phyloP scores from a whole-genome alignment of 2,329 filamentous ascomycete species.

The Fonsecaea nubica region DNA sequence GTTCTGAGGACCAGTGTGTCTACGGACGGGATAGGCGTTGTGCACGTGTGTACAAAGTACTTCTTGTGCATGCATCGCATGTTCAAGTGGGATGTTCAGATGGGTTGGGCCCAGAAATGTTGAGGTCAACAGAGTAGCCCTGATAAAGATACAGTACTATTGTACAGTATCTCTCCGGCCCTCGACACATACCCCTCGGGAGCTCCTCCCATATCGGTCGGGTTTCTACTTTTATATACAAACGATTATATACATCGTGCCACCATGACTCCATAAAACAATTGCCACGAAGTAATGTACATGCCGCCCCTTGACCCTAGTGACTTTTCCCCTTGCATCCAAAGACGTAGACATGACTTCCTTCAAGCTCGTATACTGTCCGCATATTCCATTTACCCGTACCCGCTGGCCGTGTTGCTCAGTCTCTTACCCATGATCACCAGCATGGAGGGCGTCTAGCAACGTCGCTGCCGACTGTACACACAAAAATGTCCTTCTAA shows the following conservation, averaged over 20 bases:
- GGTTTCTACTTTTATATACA: not conserved
- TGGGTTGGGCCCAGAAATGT: too few species aligned
- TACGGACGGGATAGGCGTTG: too few species aligned
- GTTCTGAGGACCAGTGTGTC: too few species aligned
- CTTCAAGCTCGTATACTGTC: conserved; percentile 2
- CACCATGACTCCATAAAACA: not conserved
- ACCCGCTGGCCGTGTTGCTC: not conserved
- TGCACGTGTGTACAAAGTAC: too few species aligned
- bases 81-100: too few species aligned
- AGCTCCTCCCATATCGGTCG: not conserved
- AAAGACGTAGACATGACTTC: not conserved
- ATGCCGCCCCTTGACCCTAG: not conserved
- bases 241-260: not conserved
- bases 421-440: too few species aligned
- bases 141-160: too few species aligned
- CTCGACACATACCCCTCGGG: too few species aligned
- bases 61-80: too few species aligned
- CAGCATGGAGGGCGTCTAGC: not conserved
- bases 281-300: not conserved
- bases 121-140: too few species aligned
- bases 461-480: not conserved
- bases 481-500: not conserved
- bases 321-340: not conserved
- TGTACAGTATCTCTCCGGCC: too few species aligned
- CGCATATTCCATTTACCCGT: not conserved